Base-by-base conservation (phyloP, 228 moss, liverwort and hornwort species). In the Sphagnum fallax region DNA sequence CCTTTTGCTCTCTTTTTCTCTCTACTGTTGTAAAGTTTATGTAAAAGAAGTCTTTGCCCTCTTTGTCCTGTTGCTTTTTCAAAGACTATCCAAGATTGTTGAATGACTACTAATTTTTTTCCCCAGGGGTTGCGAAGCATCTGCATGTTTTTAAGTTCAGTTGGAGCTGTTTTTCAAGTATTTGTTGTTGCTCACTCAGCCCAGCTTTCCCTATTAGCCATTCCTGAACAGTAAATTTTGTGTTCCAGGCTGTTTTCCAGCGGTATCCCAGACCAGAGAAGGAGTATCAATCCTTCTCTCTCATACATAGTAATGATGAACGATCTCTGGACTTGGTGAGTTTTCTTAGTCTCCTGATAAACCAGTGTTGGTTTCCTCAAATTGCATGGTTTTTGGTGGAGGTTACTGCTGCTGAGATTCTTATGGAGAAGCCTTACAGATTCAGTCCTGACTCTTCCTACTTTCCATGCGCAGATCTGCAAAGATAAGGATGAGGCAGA, bases 401-500 rank as follows among this genome's bases (percentile, higher is more conserved):
- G 51, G 6, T 8, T 50, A 1, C 5, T 49, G 55, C 50, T 50
- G 63, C 48, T 64, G 63, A 9, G 10, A 7, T 9, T 10, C 63
- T 16, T 9, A 47, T 8, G 16, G 63, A 32, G 32, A 32, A 32
- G 32, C 32, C 2, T 32, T 32, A 32, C 32, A 32, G 32, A 32
- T 32, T 32, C 32, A 32, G 2, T 32, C 32, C 2, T 1, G 32
- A 32, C 32, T 32, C 32, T 32, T 32, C 32, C 32, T 32, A 32
- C 32, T 60, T 15, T 60, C 12, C 15, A 60, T 60, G 15, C 4
- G 73, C 93, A 97, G 97, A 93, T 97, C 65, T 97, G 97, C 71
- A 97, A 97, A 80, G 93, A 97, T 73, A 93, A 97, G 75, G 97
- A 97, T 86, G 97, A 97, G 75, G 97, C 97, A 60, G 93, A 97